Evolutionary conservation across 306 rosid species (phyloP).

Genomic region (Abrus precatorius): DNA sequence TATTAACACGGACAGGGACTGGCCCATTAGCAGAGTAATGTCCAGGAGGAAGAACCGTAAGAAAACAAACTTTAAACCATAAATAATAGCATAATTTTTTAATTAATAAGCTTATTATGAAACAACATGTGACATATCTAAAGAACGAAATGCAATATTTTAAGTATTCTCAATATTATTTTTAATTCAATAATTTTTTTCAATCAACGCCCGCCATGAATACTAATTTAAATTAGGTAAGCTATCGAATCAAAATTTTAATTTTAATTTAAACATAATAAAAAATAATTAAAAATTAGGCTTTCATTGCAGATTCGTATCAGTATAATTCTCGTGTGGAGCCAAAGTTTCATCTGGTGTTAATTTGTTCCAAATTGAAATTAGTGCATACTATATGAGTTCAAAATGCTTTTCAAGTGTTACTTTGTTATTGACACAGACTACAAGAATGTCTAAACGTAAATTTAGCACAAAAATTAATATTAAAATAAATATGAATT

Average conservation of each 20-base stretch:
- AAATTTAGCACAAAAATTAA: too few relatives aligned
- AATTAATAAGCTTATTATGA: neutral
- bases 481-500: too few relatives aligned
- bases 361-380: neutral
- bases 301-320: neutral
- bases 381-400: neutral
- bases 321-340: neutral
- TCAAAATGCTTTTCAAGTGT: neutral
- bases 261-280: too few relatives aligned
- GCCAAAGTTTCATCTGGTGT: neutral
- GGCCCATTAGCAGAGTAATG: neutral
- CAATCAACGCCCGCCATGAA: too few relatives aligned
- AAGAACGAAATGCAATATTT: neutral
- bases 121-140: neutral
- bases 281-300: too few relatives aligned
- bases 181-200: too few relatives aligned
- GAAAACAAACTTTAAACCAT: slow-evolving; percentile 19
- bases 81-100: neutral
- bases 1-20: neutral
- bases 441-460: too few relatives aligned
- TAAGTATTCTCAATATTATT: too few relatives aligned
- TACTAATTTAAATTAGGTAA: too few relatives aligned
- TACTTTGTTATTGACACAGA: neutral
- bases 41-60: slow-evolving; percentile 10
- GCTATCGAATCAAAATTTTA: too few relatives aligned